These are phyloP conservation scores for Leishmania braziliensis DNA, from an alignment of 208 protist species.

Conservation along the genomic window DNA sequence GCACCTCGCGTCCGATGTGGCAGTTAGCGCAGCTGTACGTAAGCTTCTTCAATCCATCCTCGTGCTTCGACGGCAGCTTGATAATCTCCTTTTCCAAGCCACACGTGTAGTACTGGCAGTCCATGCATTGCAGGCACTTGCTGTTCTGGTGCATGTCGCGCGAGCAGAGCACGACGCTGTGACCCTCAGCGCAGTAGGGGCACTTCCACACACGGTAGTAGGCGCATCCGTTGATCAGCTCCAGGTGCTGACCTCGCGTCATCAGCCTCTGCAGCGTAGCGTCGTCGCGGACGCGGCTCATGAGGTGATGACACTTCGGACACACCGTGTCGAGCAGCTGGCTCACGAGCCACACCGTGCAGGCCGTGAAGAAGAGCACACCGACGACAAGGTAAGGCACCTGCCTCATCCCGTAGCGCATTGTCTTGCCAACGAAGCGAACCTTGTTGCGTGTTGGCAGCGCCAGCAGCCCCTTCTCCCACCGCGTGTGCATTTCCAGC, in stretches of 20 bases:
- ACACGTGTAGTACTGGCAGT: conserved; percentile 89
- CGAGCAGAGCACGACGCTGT: conserved; percentile 67
- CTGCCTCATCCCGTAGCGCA: conserved; percentile 58
- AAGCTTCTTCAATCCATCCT: conserved; percentile 82
- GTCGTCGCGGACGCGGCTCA: conserved; percentile 80
- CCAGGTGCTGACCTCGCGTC: conserved; percentile 75
- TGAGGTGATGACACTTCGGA: conserved; percentile 65
- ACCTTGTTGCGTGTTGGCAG: conserved; percentile 76
- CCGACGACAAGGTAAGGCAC: conserved; percentile 70
- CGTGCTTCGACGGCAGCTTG: conserved; percentile 77
- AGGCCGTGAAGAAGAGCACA: conserved; percentile 60
- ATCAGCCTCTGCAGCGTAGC: conserved; percentile 60
- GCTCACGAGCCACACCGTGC: conserved; percentile 59
- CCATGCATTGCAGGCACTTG: conserved; percentile 81
- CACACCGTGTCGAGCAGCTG: conserved; percentile 83
- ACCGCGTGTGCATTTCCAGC: conserved; percentile 73
- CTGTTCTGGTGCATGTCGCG: conserved; percentile 84
- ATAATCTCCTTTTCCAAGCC: conserved; percentile 71
- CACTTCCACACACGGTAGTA: conserved; percentile 88
- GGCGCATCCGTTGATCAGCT: conserved; percentile 75
- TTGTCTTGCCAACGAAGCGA: conserved; percentile 58
- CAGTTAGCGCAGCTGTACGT: conserved; percentile 85
- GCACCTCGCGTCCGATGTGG: conserved; percentile 67
- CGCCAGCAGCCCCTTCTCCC: conserved; percentile 62
- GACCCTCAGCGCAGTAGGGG: conserved; percentile 55